phyloP scores from a whole-genome alignment of 2,329 filamentous ascomycete species.

The Aureobasidium subglaciale region DNA sequence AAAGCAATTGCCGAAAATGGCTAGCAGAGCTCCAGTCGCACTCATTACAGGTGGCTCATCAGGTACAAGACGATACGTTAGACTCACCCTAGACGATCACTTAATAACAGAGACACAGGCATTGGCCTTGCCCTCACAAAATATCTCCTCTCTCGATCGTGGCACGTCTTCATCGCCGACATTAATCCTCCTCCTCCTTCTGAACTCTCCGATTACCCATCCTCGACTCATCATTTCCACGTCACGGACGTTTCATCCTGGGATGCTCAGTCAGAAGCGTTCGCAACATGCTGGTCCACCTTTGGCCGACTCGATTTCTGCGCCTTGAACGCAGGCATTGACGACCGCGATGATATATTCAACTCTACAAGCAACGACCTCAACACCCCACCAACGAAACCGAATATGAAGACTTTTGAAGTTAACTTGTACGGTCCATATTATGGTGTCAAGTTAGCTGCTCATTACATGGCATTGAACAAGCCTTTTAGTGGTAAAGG shows the following conservation, averaged over 20 bases:
- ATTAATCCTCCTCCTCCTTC: constrained; percentile 31
- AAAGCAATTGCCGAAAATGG: too few species aligned
- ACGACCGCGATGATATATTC: constrained; percentile 32
- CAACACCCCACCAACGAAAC: constrained; percentile 24
- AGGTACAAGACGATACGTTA: constrained; percentile 16
- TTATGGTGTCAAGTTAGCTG: constrained; percentile 32
- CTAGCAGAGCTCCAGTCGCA: constrained; percentile 26
- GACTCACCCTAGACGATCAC: not conserved
- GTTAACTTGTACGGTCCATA: constrained; percentile 29
- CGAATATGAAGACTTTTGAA: constrained; percentile 29
- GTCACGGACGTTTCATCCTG: constrained; percentile 28
- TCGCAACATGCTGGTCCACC: constrained; percentile 20
- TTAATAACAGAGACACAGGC: constrained; percentile 17
- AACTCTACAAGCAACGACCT: constrained; percentile 19
- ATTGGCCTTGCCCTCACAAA: constrained; percentile 39
- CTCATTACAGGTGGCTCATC: constrained; percentile 41
- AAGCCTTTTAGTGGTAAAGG: constrained; percentile 8
- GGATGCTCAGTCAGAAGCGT: constrained; percentile 22
- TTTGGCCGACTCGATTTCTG: constrained; percentile 26
- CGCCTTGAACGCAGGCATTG: constrained; percentile 30
- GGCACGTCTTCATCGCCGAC: constrained; percentile 40
- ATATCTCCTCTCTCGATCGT: constrained; percentile 33
- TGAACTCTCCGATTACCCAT: constrained; percentile 13
- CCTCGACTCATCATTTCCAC: constrained; percentile 27
- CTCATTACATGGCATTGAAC: constrained; percentile 31